Base-by-base conservation (phyloP, 495 filamentous ascomycete genomes). In the Friedmanniomyces simplex region DNA sequence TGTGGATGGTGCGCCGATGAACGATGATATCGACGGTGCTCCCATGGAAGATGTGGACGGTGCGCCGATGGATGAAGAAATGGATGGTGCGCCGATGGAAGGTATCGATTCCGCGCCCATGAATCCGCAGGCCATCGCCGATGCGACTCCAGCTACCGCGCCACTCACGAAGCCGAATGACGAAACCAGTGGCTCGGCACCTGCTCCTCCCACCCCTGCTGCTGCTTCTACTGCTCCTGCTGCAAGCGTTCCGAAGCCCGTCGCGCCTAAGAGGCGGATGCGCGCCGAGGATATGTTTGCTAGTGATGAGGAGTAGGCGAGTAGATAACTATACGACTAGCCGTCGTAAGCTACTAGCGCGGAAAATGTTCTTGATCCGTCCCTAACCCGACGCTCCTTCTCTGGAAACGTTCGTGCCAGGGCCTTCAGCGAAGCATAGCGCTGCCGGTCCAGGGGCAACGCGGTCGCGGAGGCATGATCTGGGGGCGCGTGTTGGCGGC, bases 241-340 rank as follows among this genome's bases (percentile, higher is more conserved):
- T 55, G 7, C 30, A 60, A 39, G n/a, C 64, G 22, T 13, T 54
- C 49, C 72, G 73, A 59, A 76, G 73, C 63, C 80, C 55, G 54
- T 57, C 18, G 65, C 55, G 48, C 55, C 61, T 25, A 50, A 61
- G 28, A 50, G 79, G 61, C 81, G 90, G 49, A 87, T 89, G 67
- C 88, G 82, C 60, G 91, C 91, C 3, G 88, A 89, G 65, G 91
- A 96, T 66, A 95, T 96, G 89, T 96, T 95, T 80, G 91, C 87
- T 64, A 82, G 78, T 0, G 66, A 68, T 53, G 67, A 66, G 16
- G 69, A 70, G 12, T 61, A 51, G 42, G 52, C 24, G 28, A 32
- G 4, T 16, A 50, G 28, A 32, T 32, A 32, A 3, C 28, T 10
- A 32, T 10, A 32, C n/a, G n/a, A n/a, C n/a, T n/a, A n/a, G n/a